A percentile compares a stretch with the other conserved stretches of the same genome.
Evolutionary conservation across 345 rosid species (phyloP).

Genomic region (Citropsis articulata): DNA sequence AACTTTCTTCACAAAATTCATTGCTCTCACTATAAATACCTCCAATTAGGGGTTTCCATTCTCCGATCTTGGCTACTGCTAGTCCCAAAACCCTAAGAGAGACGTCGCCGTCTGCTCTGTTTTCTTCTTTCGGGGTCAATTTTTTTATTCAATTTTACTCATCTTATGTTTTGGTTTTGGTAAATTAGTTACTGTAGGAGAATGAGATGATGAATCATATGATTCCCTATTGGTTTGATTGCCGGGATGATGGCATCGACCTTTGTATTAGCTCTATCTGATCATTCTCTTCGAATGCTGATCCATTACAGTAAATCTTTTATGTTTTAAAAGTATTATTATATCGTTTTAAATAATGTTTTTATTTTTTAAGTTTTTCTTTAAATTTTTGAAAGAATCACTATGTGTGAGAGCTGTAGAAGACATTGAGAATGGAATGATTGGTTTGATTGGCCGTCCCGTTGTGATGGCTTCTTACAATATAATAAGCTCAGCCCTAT

Average conservation of each 20-base stretch:
- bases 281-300: conserved; percentile 19
- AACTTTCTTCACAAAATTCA: neutral
- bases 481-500: conserved; percentile 46
- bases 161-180: no score
- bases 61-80: no score
- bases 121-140: no score
- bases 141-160: no score
- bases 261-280: conserved; percentile 47
- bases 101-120: no score
- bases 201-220: conserved; percentile 34
- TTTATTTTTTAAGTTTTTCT: neutral
- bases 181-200: conserved; percentile 1
- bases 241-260: conserved; percentile 47
- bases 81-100: no score
- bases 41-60: neutral
- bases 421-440: neutral
- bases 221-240: conserved; percentile 55
- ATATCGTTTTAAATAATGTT: neutral
- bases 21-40: neutral
- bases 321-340: neutral
- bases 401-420: no score
- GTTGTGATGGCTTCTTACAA: conserved; percentile 36
- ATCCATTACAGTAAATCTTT: no score
- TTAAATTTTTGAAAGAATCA: neutral
- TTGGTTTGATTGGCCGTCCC: conserved; percentile 44